A percentile compares a stretch with the other conserved stretches of the same genome.
These are phyloP conservation scores for Eucalyptus fibrosa DNA, from an alignment of 345 rosid genomes.

Conservation along the genomic window DNA sequence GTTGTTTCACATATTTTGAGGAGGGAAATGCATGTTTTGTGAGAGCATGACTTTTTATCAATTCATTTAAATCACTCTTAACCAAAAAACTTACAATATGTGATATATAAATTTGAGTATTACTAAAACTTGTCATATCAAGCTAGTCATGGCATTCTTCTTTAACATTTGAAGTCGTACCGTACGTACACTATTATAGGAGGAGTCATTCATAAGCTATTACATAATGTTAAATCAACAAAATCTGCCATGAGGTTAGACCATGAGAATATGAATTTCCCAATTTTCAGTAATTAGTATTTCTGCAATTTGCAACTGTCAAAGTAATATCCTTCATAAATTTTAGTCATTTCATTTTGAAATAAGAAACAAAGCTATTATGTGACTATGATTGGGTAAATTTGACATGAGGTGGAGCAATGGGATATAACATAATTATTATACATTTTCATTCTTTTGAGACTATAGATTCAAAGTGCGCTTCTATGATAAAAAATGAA, in stretches of 20 bases:
- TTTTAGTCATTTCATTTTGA: background rate
- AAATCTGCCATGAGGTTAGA: rapidly evolving
- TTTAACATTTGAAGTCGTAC: no score
- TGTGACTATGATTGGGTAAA: rapidly evolving
- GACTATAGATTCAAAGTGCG: rapidly evolving
- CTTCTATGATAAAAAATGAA: background rate
- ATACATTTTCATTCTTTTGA: background rate
- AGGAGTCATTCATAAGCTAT: background rate
- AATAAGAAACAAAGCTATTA: background rate
- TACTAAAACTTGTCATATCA: no score
- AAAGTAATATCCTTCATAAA: no score
- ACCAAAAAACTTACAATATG: no score
- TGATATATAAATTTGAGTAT: no score
- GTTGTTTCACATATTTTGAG: no score
- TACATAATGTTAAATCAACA: rapidly evolving
- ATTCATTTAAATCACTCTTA: no score
- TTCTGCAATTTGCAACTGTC: rapidly evolving
- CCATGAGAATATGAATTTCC: rapidly evolving
- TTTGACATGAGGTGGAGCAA: background rate
- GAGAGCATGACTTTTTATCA: rapidly evolving
- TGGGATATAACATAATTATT: background rate
- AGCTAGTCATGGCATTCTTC: no score
- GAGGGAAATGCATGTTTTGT: no score
- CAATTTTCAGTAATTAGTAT: background rate
- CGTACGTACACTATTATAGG: no score